phyloP scores from a whole-genome alignment of 139 green algal species.

The Yamagishiella unicocca region DNA sequence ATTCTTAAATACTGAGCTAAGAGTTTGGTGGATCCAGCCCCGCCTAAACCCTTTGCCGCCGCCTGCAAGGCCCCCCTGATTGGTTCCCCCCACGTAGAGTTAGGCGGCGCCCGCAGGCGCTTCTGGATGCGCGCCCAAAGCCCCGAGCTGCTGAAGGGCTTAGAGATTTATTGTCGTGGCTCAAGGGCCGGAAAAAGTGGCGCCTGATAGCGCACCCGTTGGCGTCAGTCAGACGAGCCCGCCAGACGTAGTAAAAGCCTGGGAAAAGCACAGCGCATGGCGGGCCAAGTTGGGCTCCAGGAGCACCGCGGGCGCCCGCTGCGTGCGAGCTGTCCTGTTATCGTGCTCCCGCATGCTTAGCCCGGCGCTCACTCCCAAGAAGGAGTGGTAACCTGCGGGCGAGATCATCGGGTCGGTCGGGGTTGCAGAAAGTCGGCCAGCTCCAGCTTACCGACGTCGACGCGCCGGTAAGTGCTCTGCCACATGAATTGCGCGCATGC shows the following conservation, averaged over 20 bases:
- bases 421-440: slow-evolving; percentile 14
- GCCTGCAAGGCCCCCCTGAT: slow-evolving; percentile 11
- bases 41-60: too few species aligned
- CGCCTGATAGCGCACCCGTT: not conserved
- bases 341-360: not conserved
- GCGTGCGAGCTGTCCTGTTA: not conserved
- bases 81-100: not conserved
- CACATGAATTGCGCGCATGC: not conserved
- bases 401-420: not conserved
- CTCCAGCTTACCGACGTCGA: not conserved
- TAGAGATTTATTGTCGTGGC: not conserved
- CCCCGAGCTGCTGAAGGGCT: not conserved
- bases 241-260: not conserved
- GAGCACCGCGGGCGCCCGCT: not conserved
- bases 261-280: not conserved
- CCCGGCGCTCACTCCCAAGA: not conserved
- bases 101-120: not conserved
- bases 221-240: not conserved
- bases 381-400: not conserved
- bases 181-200: not conserved
- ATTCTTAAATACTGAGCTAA: too few species aligned
- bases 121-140: not conserved
- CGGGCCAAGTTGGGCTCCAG: not conserved
- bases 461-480: not conserved
- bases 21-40: too few species aligned